These are phyloP conservation scores for Kalmusia sp. DNA, from an alignment of 2,329 filamentous ascomycete genomes.

Conservation along the genomic window DNA sequence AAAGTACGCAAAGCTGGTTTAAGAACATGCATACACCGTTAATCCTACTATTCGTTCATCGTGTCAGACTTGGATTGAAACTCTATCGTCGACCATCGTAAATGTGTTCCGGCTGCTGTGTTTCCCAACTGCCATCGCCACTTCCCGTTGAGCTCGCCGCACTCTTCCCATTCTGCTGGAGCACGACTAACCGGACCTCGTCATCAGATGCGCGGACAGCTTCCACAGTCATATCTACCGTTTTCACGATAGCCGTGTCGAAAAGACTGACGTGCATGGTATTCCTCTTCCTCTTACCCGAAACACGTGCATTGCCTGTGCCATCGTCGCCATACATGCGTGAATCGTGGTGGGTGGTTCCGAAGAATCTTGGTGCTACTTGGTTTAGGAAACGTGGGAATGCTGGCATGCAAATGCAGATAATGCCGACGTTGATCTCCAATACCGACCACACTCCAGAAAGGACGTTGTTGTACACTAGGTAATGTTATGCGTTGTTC, in stretches of 20 bases:
- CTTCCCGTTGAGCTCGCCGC: neutral
- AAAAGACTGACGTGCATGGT: neutral
- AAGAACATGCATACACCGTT: too few species aligned
- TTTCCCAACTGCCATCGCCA: neutral
- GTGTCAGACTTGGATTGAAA: too few species aligned
- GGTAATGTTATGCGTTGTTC: neutral
- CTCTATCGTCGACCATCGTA: neutral
- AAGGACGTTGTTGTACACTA: slow-evolving; percentile 36
- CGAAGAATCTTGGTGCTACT: slow-evolving; percentile 39
- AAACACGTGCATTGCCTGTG: neutral
- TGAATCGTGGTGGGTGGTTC: neutral
- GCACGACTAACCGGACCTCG: neutral
- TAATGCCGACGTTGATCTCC: slow-evolving; percentile 23
- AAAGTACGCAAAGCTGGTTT: too few species aligned
- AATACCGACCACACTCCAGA: slow-evolving; percentile 18
- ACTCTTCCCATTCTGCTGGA: neutral
- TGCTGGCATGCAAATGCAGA: slow-evolving; percentile 25
- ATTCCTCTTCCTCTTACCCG: neutral
- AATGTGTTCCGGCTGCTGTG: neutral
- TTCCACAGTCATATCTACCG: neutral
- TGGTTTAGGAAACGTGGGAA: slow-evolving; percentile 22
- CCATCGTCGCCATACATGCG: neutral
- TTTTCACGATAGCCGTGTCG: neutral
- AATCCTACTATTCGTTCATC: too few species aligned
- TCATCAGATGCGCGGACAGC: neutral